Conservation (phyloP, 2,329 filamentous ascomycete species). For the Hymenoscyphus salicellus region DNA sequence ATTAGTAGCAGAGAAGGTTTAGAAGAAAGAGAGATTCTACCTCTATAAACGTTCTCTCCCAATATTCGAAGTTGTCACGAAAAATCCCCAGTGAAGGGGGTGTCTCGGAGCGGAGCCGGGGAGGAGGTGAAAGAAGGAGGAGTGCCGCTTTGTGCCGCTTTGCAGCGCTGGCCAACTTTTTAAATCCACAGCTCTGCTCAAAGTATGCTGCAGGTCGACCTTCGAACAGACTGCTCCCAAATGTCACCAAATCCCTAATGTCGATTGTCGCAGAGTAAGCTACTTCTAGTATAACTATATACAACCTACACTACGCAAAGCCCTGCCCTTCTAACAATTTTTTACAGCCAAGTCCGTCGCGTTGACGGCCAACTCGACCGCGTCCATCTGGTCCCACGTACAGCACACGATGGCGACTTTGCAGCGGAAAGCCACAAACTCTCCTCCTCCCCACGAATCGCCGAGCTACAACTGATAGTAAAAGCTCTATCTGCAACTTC, state of each 20-base stretch:
- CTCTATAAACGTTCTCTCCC: no score
- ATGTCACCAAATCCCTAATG: slow-evolving; percentile 36
- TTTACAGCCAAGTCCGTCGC: slow-evolving; percentile 52
- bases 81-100: no score
- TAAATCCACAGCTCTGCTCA: not conserved
- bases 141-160: slow-evolving; percentile 1
- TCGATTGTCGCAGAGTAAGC: slow-evolving; percentile 48
- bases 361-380: slow-evolving; percentile 65
- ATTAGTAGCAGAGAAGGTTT: no score
- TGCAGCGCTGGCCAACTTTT: not conserved
- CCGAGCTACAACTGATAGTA: slow-evolving; percentile 65
- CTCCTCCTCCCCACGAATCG: slow-evolving; percentile 50
- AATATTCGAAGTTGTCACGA: no score
- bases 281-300: slow-evolving; percentile 1
- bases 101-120: no score
- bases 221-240: not conserved
- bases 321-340: slow-evolving; percentile 5
- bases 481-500: slow-evolving; percentile 69
- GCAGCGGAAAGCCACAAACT: slow-evolving; percentile 26
- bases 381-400: slow-evolving; percentile 49
- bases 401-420: slow-evolving; percentile 42
- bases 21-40: no score
- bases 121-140: no score
- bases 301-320: not conserved
- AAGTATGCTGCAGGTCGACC: not conserved